A percentile compares a stretch with the other conserved stretches of the same genome.
phyloP scores from a whole-genome alignment of 257 asterid species.

The Fraxinus quadrangulata region DNA sequence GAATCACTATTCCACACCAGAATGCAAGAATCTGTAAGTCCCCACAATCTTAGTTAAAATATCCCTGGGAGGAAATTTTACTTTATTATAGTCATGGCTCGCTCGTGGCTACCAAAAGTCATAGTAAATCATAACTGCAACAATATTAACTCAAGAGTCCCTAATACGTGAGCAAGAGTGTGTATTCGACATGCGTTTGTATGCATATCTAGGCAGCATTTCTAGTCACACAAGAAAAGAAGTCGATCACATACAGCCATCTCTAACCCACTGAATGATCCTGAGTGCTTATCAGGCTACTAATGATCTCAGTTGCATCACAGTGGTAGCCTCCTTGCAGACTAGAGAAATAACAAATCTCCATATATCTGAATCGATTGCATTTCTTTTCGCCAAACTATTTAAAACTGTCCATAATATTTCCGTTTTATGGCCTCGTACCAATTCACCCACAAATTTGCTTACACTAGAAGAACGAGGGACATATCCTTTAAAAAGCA shows the following conservation, averaged over 20 bases:
- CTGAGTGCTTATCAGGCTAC: conserved; percentile 27
- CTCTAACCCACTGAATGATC: conserved; percentile 15
- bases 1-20: background rate
- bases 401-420: conserved; percentile 38
- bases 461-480: conserved; percentile 44
- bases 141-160: conserved; percentile 9
- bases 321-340: conserved; percentile 32
- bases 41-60: background rate
- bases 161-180: background rate
- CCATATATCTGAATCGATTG: conserved; percentile 59
- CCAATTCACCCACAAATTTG: conserved; percentile 41
- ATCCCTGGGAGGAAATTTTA: background rate
- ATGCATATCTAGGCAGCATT: background rate
- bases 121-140: background rate
- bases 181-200: background rate
- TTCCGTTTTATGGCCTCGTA: conserved; percentile 37
- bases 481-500: conserved; percentile 60
- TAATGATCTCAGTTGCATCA: conserved; percentile 38
- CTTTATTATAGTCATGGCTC: background rate
- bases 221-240: background rate
- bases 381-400: conserved; percentile 47
- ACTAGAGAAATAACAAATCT: conserved; percentile 42
- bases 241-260: background rate
- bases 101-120: background rate
- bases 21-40: background rate